Evolutionary conservation across 2,329 filamentous ascomycete species (phyloP).

Genomic region (Calonectria pseudoreteaudii): DNA sequence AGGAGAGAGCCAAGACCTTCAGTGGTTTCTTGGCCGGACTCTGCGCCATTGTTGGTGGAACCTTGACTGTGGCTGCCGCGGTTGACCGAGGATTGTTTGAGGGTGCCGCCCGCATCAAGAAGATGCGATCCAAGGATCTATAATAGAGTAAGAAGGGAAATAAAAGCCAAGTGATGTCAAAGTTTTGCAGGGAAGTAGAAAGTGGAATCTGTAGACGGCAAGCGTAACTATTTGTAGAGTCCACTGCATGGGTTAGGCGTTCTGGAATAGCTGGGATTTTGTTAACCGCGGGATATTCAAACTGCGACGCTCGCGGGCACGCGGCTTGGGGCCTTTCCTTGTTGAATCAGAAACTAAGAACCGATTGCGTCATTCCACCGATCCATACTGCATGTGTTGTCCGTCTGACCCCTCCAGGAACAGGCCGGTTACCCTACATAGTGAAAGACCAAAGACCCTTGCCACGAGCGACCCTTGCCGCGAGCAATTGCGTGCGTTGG

Average conservation of each 20-base stretch:
- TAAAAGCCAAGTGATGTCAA: neutral
- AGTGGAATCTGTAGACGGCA: slow-evolving; percentile 20
- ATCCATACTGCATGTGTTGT: neutral
- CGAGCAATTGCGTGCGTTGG: neutral
- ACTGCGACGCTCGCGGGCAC: neutral
- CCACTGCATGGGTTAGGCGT: slow-evolving; percentile 43
- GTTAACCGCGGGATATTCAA: neutral
- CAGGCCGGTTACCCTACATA: neutral
- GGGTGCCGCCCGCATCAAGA: slow-evolving; percentile 85
- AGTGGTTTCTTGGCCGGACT: slow-evolving; percentile 92
- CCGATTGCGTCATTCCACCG: neutral
- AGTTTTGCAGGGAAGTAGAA: slow-evolving; percentile 17
- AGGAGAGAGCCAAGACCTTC: slow-evolving; percentile 89
- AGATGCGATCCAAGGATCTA: slow-evolving; percentile 76
- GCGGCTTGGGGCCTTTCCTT: neutral
- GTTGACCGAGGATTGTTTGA: slow-evolving; percentile 93
- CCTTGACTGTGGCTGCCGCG: slow-evolving; percentile 93
- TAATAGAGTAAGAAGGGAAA: slow-evolving; percentile 52
- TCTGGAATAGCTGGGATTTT: slow-evolving; percentile 39
- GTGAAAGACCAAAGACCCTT: neutral
- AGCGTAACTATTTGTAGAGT: slow-evolving; percentile 38
- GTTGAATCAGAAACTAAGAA: neutral
- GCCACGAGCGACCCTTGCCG: neutral
- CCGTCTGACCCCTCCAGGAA: neutral
- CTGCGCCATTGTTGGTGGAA: slow-evolving; percentile 94